Evolutionary conservation across 768 basidiomycete species (phyloP), one percentile per base, ranked within the genome.

Genomic region (Russula sp.): DNA sequence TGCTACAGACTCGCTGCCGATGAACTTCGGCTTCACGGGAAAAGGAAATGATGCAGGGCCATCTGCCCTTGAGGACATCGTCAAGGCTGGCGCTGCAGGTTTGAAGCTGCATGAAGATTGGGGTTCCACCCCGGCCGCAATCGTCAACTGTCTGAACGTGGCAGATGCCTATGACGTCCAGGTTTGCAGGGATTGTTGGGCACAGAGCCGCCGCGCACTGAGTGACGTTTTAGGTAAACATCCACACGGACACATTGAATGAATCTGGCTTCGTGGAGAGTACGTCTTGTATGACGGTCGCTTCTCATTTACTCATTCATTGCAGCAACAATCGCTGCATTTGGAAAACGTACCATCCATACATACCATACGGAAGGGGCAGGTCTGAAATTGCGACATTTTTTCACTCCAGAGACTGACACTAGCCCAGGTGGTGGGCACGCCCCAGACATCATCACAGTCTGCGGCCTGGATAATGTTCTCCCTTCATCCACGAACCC

Each of bases 351-450:
- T 22, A 95, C 94, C 0, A 98, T 99, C 58, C 96, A 98, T 69
- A 95, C 94, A 11, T 99, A 98, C 70, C 97, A 98, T 69, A 93
- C 85, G 0, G 96, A 98, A 77, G 96, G 96, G 48, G 95, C 95
- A 56, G 94, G 91, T 85, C 58, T 54, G 67, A 59, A 41, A 25
- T 34, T 29, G 39, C 29, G 14, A 39, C 25, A 20, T 34, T 34
- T 54, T 36, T 7, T 48, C 25, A 11, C 25, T 13, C 36, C 14
- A 16, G 50, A 34, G 48, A 65, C 7, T 42, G 36, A 38, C 38
- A 11, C 49, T 35, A 14, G 57, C 9, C 20, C 56, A 87, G 88
- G 94, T 52, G 93, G 94, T 14, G 94, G 97, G 13, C 96, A 98
- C 70, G 96, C 96, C 2, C 97, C 97, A 0, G 97, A 98, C 69